These are phyloP conservation scores for Stagonosporopsis cucurbitacearum DNA, from an alignment of 2,329 filamentous ascomycete species.

Conservation along the genomic window DNA sequence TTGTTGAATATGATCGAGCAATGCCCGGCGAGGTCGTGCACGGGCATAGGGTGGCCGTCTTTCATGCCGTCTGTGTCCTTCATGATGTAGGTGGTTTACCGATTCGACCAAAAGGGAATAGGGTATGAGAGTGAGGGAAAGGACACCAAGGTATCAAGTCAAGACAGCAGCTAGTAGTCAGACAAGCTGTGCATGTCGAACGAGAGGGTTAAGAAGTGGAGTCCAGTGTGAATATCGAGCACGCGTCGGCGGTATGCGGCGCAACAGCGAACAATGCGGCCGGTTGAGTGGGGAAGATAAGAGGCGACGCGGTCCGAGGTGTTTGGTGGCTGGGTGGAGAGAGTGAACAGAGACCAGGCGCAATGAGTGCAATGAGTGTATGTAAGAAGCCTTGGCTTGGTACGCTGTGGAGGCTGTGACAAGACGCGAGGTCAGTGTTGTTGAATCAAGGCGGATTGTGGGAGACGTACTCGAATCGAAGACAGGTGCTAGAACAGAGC, in stretches of 20 bases:
- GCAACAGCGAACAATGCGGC: constrained; percentile 3
- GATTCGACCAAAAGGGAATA: constrained; percentile 17
- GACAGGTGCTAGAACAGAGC: constrained; percentile 23
- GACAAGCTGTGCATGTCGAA: constrained; percentile 42
- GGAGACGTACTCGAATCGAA: constrained; percentile 30
- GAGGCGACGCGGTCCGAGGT: constrained; percentile 1
- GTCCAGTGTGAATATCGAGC: constrained; percentile 2
- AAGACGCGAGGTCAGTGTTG: constrained; percentile 28
- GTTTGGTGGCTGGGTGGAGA: constrained; percentile 3
- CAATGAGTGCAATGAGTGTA: constrained; percentile 12
- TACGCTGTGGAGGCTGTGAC: constrained; percentile 24
- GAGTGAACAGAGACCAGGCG: constrained; percentile 6
- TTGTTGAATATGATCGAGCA: constrained; percentile 84
- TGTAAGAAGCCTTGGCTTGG: constrained; percentile 11
- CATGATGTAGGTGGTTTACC: constrained; percentile 59
- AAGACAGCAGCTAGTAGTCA: constrained; percentile 29
- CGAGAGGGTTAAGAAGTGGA: constrained; percentile 4
- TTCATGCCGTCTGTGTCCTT: not conserved
- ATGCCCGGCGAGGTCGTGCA: constrained; percentile 72
- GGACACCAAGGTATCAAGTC: constrained; percentile 26
- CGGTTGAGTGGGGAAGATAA: not conserved
- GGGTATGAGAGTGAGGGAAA: constrained; percentile 22
- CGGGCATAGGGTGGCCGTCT: constrained; percentile 69
- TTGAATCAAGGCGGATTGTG: constrained; percentile 20
- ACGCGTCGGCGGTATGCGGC: constrained; percentile 10